These are phyloP conservation scores for Salvia sclarea DNA, from an alignment of 305 asterid genomes.

Conservation along the genomic window DNA sequence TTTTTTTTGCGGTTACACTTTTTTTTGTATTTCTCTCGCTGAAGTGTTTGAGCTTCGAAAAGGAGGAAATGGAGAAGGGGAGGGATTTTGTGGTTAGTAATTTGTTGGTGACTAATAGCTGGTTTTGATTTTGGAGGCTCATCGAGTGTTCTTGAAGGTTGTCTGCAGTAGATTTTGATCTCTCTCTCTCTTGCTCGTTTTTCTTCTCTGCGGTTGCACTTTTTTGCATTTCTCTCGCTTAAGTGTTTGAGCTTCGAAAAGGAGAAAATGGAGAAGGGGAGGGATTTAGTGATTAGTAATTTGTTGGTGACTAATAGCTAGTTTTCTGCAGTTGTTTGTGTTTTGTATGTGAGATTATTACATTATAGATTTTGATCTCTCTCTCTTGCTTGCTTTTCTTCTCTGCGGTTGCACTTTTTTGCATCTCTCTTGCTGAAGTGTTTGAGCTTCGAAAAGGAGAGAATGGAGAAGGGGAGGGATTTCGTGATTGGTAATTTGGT, in stretches of 20 bases:
- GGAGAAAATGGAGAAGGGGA: background rate
- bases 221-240: slow-evolving; percentile 14
- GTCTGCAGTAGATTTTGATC: too few species aligned
- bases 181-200: background rate
- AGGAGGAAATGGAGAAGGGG: background rate
- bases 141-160: too few species aligned
- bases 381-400: background rate
- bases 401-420: background rate
- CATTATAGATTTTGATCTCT: too few species aligned
- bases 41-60: background rate
- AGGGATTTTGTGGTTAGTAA: background rate
- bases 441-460: background rate
- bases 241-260: background rate
- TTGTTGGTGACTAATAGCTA: too few species aligned
- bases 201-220: background rate
- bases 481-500: slow-evolving; percentile 5
- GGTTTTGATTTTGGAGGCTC: too few species aligned
- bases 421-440: slow-evolving; percentile 11
- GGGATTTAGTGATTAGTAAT: background rate
- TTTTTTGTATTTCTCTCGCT: slow-evolving; percentile 20
- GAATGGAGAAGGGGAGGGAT: background rate
- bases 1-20: background rate
- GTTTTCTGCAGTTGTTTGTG: too few species aligned
- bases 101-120: too few species aligned
- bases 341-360: too few species aligned